Percentiles rank a stretch among this genome's conserved stretches.
These are phyloP conservation scores for Trametes hirsuta DNA, from an alignment of 1,284 basidiomycete genomes.

Conservation along the genomic window DNA sequence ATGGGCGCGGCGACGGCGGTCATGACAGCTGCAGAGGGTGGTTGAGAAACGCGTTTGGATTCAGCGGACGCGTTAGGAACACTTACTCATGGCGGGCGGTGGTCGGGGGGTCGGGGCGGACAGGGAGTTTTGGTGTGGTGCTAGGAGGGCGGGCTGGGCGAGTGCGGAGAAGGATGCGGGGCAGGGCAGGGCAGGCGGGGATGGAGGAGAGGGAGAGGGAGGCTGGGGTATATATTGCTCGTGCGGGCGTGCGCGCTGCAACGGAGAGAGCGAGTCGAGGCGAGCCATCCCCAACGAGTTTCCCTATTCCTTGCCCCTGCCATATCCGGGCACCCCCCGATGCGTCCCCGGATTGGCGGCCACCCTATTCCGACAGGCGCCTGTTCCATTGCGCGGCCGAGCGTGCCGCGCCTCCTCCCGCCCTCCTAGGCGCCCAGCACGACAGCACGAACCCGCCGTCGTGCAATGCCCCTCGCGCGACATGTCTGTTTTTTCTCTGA, in stretches of 20 bases:
- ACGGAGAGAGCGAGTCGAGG: background rate
- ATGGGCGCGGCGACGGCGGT: constrained; percentile 32
- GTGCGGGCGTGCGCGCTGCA: background rate
- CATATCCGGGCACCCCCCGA: background rate
- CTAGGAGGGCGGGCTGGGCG: background rate
- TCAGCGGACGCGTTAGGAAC: background rate
- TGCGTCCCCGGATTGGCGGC: background rate
- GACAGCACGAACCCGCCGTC: background rate
- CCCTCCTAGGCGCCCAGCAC: background rate
- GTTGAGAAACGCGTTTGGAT: background rate
- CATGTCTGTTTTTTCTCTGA: constrained; percentile 1
- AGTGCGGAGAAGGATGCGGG: constrained; percentile 1
- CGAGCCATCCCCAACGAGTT: constrained; percentile 11
- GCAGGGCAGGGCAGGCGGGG: background rate
- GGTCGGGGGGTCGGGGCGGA: background rate
- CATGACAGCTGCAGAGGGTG: constrained; percentile 32
- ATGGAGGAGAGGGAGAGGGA: background rate
- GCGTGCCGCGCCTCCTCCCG: background rate
- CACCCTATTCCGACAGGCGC: background rate
- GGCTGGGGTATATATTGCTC: constrained; percentile 22
- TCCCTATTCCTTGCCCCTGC: background rate
- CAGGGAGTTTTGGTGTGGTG: background rate
- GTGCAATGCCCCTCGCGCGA: background rate
- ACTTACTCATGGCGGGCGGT: constrained; percentile 28
- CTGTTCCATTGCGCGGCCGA: background rate